Conservation (phyloP, 495 filamentous ascomycete species). For the Penicillium waksmanii region DNA sequence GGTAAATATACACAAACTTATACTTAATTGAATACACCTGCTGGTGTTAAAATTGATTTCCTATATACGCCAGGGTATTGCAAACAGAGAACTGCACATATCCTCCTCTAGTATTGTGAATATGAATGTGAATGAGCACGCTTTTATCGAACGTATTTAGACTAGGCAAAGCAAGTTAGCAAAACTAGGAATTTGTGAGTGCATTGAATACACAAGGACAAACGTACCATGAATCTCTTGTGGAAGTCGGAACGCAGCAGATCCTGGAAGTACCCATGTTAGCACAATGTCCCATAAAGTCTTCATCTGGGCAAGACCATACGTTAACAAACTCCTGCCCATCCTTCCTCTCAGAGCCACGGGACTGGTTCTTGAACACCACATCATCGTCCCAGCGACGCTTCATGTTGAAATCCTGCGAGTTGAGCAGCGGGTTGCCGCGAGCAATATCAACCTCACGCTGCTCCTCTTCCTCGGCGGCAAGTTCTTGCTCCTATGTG, state of each 20-base stretch:
- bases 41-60: background rate
- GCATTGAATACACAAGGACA: background rate
- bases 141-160: conserved; percentile 69
- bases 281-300: conserved; percentile 16
- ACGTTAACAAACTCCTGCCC: conserved; percentile 97
- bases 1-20: background rate
- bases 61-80: conserved; percentile 11
- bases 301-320: conserved; percentile 30
- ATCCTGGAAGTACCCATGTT: conserved; percentile 57
- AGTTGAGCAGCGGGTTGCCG: conserved; percentile 89
- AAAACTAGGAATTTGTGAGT: background rate
- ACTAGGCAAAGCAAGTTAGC: conserved; percentile 39
- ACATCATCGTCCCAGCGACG: conserved; percentile 96
- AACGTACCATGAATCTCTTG: conserved; percentile 90
- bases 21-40: background rate
- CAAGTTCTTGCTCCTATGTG: conserved; percentile 70
- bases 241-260: conserved; percentile 95
- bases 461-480: conserved; percentile 76
- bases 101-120: background rate
- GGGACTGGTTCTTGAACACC: conserved; percentile 98
- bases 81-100: conserved; percentile 2
- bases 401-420: conserved; percentile 52
- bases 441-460: conserved; percentile 86
- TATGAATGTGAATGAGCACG: background rate
- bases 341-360: conserved; percentile 92